phyloP scores from a whole-genome alignment of 2,329 filamentous ascomycete species.

The Endocalyx cinctus region DNA sequence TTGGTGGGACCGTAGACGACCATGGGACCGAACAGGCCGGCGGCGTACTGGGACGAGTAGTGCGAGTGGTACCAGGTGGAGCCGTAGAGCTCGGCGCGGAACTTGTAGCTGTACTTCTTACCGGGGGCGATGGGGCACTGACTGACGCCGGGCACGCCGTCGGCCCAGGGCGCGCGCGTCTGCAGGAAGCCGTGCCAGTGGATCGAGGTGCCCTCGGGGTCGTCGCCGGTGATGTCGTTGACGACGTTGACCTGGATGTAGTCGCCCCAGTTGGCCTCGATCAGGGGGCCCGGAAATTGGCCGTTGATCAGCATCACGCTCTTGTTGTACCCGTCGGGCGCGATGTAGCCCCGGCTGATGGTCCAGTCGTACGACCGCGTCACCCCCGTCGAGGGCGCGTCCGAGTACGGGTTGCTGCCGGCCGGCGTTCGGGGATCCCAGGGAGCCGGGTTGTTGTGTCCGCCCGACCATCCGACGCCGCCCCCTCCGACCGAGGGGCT shows the following conservation, averaged over 20 bases:
- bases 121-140: slow-evolving; percentile 67
- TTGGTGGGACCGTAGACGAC: slow-evolving; percentile 54
- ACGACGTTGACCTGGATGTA: slow-evolving; percentile 27
- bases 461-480: too few relatives aligned
- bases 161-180: slow-evolving; percentile 45
- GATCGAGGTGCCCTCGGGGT: slow-evolving; percentile 36
- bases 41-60: slow-evolving; percentile 54
- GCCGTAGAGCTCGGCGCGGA: slow-evolving; percentile 50
- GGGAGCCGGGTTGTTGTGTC: slow-evolving; percentile 29
- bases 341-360: slow-evolving; percentile 43
- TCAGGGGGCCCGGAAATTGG: slow-evolving; percentile 50
- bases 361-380: slow-evolving; percentile 52
- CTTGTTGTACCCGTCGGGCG: slow-evolving; percentile 52
- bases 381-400: slow-evolving; percentile 47
- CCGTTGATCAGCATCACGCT: slow-evolving; percentile 41
- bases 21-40: slow-evolving; percentile 58
- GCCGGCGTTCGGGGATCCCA: slow-evolving; percentile 43
- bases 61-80: slow-evolving; percentile 58
- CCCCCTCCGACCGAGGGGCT: too few relatives aligned
- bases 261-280: slow-evolving; percentile 46
- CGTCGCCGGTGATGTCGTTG: slow-evolving; percentile 23
- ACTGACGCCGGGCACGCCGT: slow-evolving; percentile 45
- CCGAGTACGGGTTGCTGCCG: slow-evolving; percentile 45
- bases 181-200: slow-evolving; percentile 54
- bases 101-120: slow-evolving; percentile 48